Evolutionary conservation across 768 basidiomycete species (phyloP).

Genomic region (Macrolepiota dolichaula): DNA sequence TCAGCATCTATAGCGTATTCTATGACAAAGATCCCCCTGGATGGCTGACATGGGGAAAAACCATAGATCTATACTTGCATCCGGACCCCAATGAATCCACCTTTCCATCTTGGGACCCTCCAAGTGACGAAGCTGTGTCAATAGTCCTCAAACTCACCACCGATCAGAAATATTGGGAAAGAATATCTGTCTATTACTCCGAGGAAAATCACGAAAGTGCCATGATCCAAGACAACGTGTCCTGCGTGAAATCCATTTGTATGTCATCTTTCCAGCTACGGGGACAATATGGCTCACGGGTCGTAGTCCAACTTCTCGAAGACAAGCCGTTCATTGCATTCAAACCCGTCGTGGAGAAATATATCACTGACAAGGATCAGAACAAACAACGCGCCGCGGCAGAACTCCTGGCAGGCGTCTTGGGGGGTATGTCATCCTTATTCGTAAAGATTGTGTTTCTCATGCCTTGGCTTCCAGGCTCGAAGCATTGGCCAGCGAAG

Average conservation of each 20-base stretch:
- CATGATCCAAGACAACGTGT: conserved; percentile 67
- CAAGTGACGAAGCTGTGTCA: conserved; percentile 46
- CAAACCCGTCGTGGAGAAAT: conserved; percentile 55
- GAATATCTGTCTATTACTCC: conserved; percentile 63
- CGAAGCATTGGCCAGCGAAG: conserved; percentile 82
- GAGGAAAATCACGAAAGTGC: conserved; percentile 73
- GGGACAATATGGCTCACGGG: conserved; percentile 3
- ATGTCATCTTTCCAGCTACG: conserved; percentile 18
- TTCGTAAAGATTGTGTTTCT: not conserved
- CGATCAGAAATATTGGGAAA: conserved; percentile 61
- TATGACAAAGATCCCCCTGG: conserved; percentile 59
- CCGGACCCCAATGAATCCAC: conserved; percentile 48
- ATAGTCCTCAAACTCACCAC: conserved; percentile 45
- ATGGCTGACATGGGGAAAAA: conserved; percentile 63
- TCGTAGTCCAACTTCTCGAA: conserved; percentile 73
- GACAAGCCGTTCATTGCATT: conserved; percentile 65
- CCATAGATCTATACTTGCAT: conserved; percentile 39
- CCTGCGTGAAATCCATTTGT: conserved; percentile 77
- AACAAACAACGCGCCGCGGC: conserved; percentile 89
- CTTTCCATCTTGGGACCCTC: conserved; percentile 57
- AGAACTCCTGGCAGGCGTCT: conserved; percentile 74
- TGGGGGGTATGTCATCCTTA: conserved; percentile 42
- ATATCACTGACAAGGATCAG: conserved; percentile 70
- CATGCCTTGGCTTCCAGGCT: conserved; percentile 41
- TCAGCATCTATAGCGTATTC: conserved; percentile 36